Conservation (phyloP, 495 filamentous ascomycete genomes). For the Chaetomidium leptoderma region DNA sequence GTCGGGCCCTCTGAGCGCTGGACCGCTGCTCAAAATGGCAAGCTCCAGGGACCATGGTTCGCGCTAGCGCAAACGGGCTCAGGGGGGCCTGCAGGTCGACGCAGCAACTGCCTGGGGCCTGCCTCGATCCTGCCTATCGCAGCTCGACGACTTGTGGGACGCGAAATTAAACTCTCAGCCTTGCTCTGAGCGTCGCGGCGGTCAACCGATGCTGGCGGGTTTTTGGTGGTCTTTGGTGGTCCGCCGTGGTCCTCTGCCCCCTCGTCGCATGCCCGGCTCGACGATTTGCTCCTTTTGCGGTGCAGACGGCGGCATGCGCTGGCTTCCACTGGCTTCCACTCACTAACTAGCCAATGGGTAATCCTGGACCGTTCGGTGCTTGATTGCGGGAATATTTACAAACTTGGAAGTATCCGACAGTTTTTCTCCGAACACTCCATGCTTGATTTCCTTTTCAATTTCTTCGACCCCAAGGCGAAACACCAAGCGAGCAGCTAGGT, state of each 20-base stretch:
- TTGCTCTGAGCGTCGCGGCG: slow-evolving; percentile 19
- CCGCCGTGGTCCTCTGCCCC: background rate
- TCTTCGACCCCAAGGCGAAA: slow-evolving; percentile 15
- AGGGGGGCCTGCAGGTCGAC: background rate
- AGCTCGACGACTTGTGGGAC: slow-evolving; percentile 12
- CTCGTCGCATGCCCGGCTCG: slow-evolving; percentile 26
- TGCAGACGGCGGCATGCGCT: slow-evolving; percentile 21
- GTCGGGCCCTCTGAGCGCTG: too few species aligned
- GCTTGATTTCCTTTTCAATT: slow-evolving; percentile 3
- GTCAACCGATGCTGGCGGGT: slow-evolving; percentile 8
- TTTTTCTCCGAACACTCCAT: slow-evolving; percentile 12
- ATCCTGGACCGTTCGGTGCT: slow-evolving; percentile 1
- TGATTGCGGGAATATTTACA: slow-evolving; percentile 13
- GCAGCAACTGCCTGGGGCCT: slow-evolving; percentile 1
- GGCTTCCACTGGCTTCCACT: background rate
- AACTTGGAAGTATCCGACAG: slow-evolving; percentile 5
- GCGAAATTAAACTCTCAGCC: slow-evolving; percentile 32
- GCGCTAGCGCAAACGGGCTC: slow-evolving; percentile 21
- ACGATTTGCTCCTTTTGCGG: background rate
- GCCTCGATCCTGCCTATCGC: slow-evolving; percentile 23
- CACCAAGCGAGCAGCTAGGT: slow-evolving; percentile 8
- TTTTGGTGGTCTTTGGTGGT: background rate
- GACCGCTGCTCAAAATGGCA: slow-evolving; percentile 4
- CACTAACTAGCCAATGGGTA: slow-evolving; percentile 21
- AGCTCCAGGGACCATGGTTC: background rate